Evolutionary conservation across 1,284 basidiomycete species (phyloP).

Genomic region (Boletus holoroseus): DNA sequence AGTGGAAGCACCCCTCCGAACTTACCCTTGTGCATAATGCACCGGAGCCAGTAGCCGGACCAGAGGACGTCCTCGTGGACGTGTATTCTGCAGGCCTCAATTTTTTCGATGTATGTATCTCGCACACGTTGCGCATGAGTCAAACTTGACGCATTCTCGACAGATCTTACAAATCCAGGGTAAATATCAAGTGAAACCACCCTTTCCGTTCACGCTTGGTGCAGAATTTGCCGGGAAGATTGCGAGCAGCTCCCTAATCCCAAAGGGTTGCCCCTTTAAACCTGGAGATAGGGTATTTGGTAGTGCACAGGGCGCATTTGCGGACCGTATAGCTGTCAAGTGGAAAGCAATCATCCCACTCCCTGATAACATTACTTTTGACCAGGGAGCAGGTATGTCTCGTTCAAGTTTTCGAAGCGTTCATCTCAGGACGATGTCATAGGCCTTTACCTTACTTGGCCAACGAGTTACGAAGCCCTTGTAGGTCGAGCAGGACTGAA

Average conservation of each 20-base stretch:
- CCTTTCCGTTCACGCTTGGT: conserved; percentile 79
- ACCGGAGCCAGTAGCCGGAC: conserved; percentile 52
- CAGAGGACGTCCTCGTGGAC: conserved; percentile 73
- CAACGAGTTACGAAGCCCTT: conserved; percentile 85
- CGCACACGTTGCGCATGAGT: neutral
- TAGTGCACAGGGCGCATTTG: conserved; percentile 74
- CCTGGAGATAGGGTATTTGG: conserved; percentile 90
- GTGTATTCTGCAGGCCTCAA: conserved; percentile 75
- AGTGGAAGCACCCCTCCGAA: conserved; percentile 70
- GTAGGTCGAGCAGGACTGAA: conserved; percentile 79
- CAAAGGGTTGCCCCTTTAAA: conserved; percentile 73
- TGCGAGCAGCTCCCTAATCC: conserved; percentile 70
- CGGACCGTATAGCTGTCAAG: conserved; percentile 61
- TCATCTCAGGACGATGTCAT: conserved; percentile 15
- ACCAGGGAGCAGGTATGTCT: conserved; percentile 54
- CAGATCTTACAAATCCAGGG: conserved; percentile 84
- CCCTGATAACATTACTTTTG: conserved; percentile 59
- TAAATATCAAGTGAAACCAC: conserved; percentile 80
- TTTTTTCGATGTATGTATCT: conserved; percentile 65
- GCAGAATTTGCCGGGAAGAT: conserved; percentile 85
- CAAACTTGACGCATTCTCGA: neutral
- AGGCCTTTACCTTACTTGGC: conserved; percentile 81
- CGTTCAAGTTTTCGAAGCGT: conserved; percentile 27
- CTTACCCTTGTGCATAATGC: conserved; percentile 54
- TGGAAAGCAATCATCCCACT: conserved; percentile 51